Conservation (phyloP, 2,329 filamentous ascomycete species). For the Curvularia sp. region DNA sequence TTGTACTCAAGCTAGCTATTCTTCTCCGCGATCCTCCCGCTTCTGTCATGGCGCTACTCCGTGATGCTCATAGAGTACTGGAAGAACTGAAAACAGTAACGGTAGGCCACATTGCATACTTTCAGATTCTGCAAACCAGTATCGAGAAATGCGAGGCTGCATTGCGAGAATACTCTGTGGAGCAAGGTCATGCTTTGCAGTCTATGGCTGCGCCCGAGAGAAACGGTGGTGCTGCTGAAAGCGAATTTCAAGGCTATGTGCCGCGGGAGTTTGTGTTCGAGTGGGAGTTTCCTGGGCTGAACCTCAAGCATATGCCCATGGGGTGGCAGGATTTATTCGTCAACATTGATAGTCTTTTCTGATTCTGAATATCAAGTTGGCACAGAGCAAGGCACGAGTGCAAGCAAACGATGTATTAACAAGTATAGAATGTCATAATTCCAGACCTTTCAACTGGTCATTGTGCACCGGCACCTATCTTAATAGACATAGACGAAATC, state of each 20-base stretch:
- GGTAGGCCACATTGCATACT: slow-evolving; percentile 56
- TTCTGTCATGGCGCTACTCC: slow-evolving; percentile 52
- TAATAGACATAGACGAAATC: slow-evolving; percentile 66
- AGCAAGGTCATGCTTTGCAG: slow-evolving; percentile 19
- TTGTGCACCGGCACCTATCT: neutral
- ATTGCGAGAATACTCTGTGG: slow-evolving; percentile 47
- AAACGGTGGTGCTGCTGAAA: slow-evolving; percentile 46
- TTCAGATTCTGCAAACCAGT: slow-evolving; percentile 58
- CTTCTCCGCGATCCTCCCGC: slow-evolving; percentile 55
- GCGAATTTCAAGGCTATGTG: slow-evolving; percentile 61
- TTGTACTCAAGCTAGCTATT: slow-evolving; percentile 61
- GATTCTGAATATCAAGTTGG: neutral
- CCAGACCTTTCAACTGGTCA: neutral
- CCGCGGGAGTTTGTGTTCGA: slow-evolving; percentile 65
- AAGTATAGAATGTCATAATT: neutral
- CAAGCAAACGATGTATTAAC: neutral
- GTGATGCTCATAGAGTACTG: slow-evolving; percentile 54
- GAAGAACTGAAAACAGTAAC: slow-evolving; percentile 53
- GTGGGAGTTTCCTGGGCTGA: slow-evolving; percentile 64
- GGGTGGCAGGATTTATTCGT: slow-evolving; percentile 59
- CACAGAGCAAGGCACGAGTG: neutral
- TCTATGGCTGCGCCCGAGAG: slow-evolving; percentile 7
- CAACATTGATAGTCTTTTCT: slow-evolving; percentile 51
- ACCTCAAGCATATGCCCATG: slow-evolving; percentile 58
- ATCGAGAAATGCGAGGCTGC: slow-evolving; percentile 60